These are phyloP conservation scores for Phialophora verrucosa DNA, from an alignment of 2,329 filamentous ascomycete genomes.

Conservation along the genomic window DNA sequence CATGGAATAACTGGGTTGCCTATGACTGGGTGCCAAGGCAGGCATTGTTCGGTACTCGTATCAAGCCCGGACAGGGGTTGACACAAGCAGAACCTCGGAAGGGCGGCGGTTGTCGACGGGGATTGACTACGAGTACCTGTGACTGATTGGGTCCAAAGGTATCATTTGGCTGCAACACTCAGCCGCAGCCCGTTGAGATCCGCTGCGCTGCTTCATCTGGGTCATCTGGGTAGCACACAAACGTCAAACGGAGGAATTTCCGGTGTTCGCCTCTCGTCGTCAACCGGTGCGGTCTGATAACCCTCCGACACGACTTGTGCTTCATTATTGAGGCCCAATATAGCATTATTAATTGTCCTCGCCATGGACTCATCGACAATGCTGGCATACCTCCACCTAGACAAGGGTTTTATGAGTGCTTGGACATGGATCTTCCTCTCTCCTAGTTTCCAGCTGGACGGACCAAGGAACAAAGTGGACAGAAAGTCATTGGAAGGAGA, in stretches of 20 bases:
- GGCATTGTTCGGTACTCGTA: neutral
- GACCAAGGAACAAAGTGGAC: neutral
- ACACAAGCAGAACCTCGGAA: neutral
- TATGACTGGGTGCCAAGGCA: neutral
- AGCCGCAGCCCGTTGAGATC: neutral
- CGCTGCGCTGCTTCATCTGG: neutral
- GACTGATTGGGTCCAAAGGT: neutral
- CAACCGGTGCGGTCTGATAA: neutral
- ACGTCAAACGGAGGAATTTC: neutral
- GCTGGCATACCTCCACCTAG: neutral
- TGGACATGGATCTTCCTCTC: neutral
- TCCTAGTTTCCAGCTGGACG: neutral
- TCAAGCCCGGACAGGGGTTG: neutral
- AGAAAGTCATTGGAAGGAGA: neutral
- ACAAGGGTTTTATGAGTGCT: neutral
- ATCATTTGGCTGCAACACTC: neutral
- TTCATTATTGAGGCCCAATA: neutral
- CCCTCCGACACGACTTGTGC: neutral
- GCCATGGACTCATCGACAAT: neutral
- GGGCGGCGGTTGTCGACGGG: neutral
- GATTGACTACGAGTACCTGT: too few species aligned
- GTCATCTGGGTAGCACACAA: neutral
- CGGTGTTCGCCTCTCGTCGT: neutral
- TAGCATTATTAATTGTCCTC: neutral
- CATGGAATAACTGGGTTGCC: neutral